Evolutionary conservation across 2,329 filamentous ascomycete species (phyloP).

Genomic region (Fusarium sp.): DNA sequence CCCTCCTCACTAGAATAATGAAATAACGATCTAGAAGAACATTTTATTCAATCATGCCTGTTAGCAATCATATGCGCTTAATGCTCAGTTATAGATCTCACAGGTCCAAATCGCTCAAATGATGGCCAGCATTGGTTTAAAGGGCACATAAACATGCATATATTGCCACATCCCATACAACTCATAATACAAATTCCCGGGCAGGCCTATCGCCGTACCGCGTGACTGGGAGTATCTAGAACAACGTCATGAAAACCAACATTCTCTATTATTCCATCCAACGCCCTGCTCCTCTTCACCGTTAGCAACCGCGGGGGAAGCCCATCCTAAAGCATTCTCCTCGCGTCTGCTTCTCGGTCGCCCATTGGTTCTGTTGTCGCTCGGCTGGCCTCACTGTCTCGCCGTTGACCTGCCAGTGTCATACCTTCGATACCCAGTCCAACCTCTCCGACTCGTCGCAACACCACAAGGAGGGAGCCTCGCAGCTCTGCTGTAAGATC

Average conservation of each 20-base stretch:
- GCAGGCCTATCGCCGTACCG: constrained; percentile 23
- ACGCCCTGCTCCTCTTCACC: constrained; percentile 44
- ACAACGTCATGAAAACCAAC: constrained; percentile 44
- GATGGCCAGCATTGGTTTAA: neutral
- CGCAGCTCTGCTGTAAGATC: constrained; percentile 86
- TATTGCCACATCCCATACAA: constrained; percentile 41
- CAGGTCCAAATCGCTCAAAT: neutral
- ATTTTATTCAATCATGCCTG: neutral
- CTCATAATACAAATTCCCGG: constrained; percentile 43
- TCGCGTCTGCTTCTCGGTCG: constrained; percentile 52
- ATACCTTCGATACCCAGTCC: constrained; percentile 69
- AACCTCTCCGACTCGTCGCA: constrained; percentile 86
- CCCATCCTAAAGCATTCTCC: constrained; percentile 52
- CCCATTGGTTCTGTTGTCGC: constrained; percentile 47
- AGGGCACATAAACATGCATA: constrained; percentile 30
- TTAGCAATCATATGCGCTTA: neutral
- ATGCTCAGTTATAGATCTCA: neutral
- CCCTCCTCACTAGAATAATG: no score
- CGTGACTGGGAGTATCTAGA: constrained; percentile 38
- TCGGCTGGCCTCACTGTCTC: constrained; percentile 58
- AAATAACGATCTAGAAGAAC: neutral
- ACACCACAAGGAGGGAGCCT: constrained; percentile 78
- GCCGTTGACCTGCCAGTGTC: constrained; percentile 53
- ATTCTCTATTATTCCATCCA: constrained; percentile 49
- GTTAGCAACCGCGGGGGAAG: constrained; percentile 19